phyloP scores from a whole-genome alignment of 306 rosid species.

The Glycine tomentella region DNA sequence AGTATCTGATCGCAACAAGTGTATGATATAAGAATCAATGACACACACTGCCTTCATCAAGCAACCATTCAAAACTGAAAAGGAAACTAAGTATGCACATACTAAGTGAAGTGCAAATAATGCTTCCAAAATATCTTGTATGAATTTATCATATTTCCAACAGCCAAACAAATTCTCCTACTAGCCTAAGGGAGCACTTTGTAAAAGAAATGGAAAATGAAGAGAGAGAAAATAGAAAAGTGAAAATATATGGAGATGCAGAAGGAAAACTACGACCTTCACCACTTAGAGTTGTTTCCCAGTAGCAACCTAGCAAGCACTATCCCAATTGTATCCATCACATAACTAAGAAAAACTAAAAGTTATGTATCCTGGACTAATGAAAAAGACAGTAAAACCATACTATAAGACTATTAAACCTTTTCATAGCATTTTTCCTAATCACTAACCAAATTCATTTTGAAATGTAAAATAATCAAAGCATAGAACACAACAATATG shows the following conservation, averaged over 20 bases:
- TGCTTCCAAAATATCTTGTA: slow-evolving; percentile 6
- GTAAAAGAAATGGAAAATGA: slow-evolving; percentile 5
- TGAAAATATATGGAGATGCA: slow-evolving; percentile 18
- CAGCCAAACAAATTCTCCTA: slow-evolving; percentile 20
- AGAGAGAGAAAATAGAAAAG: slow-evolving; percentile 8
- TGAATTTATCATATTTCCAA: slow-evolving; percentile 8
- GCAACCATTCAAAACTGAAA: background rate
- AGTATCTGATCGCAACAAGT: slow-evolving; percentile 32
- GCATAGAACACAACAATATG: background rate
- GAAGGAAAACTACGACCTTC: slow-evolving; percentile 5
- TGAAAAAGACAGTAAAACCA: too few species aligned
- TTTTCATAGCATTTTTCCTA: too few species aligned
- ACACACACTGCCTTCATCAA: slow-evolving; percentile 17
- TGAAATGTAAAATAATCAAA: slow-evolving; percentile 6
- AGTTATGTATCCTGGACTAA: too few species aligned
- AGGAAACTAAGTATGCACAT: background rate
- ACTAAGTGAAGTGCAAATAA: background rate
- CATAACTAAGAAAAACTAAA: too few species aligned
- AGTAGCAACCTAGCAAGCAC: background rate
- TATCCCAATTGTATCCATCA: background rate
- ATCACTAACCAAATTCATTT: background rate
- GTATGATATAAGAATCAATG: slow-evolving; percentile 29
- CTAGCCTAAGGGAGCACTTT: background rate
- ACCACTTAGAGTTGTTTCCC: background rate
- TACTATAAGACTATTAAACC: too few species aligned